Evolutionary conservation across 208 protist genomes (phyloP).

Genomic region (Acanthamoeba culbertsoni): DNA sequence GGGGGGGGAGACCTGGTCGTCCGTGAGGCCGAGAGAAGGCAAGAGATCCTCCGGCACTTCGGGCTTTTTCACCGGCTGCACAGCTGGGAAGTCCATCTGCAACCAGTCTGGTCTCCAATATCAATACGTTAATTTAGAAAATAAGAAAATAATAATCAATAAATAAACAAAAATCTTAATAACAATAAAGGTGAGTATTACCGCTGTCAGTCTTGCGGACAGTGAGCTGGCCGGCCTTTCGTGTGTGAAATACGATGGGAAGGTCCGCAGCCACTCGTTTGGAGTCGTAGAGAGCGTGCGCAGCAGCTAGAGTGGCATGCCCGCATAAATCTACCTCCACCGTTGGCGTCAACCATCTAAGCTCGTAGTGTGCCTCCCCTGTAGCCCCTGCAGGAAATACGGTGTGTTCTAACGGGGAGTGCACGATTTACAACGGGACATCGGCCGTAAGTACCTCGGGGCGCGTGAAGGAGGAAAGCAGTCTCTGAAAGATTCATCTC

Average conservation of each 20-base stretch:
- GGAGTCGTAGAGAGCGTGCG: constrained; percentile 82
- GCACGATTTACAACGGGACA: background rate
- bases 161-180: too few species aligned
- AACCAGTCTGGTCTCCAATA: background rate
- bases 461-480: constrained; percentile 67
- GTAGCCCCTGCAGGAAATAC: background rate
- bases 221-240: background rate
- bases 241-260: background rate
- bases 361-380: background rate
- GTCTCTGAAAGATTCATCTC: constrained; percentile 85
- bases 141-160: background rate
- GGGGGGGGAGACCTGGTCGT: background rate
- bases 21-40: background rate
- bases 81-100: constrained; percentile 9
- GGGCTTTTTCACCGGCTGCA: background rate
- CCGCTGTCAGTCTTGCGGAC: background rate
- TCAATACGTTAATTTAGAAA: background rate
- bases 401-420: background rate
- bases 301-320: constrained; percentile 85
- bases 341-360: constrained; percentile 86
- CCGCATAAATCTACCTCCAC: constrained; percentile 83
- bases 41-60: background rate
- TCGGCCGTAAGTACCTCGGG: background rate
- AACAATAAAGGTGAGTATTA: too few species aligned
- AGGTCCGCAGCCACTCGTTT: constrained; percentile 74